phyloP scores from a whole-genome alignment of 192 early-diverging fungal species.

The Backusella morwellensis region DNA sequence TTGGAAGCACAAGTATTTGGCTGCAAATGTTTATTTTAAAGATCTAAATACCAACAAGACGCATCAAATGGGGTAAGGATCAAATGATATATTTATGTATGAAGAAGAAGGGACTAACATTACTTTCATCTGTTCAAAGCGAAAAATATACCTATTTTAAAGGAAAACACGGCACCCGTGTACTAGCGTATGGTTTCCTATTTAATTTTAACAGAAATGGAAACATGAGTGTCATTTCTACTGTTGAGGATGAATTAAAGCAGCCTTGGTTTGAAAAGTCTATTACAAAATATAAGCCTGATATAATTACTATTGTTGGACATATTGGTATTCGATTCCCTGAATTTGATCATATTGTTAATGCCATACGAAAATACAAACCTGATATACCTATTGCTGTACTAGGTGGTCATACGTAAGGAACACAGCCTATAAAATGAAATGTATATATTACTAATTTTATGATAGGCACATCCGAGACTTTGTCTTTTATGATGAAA shows the following conservation, averaged over 20 bases:
- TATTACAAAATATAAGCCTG: slow-evolving; percentile 38
- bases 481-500: slow-evolving; percentile 41
- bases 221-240: slow-evolving; percentile 34
- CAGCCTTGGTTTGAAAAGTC: slow-evolving; percentile 52
- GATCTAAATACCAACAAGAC: slow-evolving; percentile 40
- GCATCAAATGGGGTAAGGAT: slow-evolving; percentile 37
- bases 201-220: slow-evolving; percentile 41
- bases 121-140: not conserved
- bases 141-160: slow-evolving; percentile 32
- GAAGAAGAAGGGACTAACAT: not conserved
- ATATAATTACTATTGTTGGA: slow-evolving; percentile 50
- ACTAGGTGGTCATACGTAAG: slow-evolving; percentile 50
- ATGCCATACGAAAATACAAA: slow-evolving; percentile 45
- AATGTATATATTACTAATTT: not conserved
- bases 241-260: slow-evolving; percentile 43
- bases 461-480: slow-evolving; percentile 46
- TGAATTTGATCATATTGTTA: slow-evolving; percentile 42
- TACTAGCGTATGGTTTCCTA: slow-evolving; percentile 52
- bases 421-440: not conserved
- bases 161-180: slow-evolving; percentile 44
- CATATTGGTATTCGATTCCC: slow-evolving; percentile 44
- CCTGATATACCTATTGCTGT: slow-evolving; percentile 49
- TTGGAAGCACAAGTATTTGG: slow-evolving; percentile 34
- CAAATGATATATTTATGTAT: not conserved
- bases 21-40: slow-evolving; percentile 33